phyloP scores from a whole-genome alignment of 2,329 filamentous ascomycete species.

The Mollisia scopiformis region DNA sequence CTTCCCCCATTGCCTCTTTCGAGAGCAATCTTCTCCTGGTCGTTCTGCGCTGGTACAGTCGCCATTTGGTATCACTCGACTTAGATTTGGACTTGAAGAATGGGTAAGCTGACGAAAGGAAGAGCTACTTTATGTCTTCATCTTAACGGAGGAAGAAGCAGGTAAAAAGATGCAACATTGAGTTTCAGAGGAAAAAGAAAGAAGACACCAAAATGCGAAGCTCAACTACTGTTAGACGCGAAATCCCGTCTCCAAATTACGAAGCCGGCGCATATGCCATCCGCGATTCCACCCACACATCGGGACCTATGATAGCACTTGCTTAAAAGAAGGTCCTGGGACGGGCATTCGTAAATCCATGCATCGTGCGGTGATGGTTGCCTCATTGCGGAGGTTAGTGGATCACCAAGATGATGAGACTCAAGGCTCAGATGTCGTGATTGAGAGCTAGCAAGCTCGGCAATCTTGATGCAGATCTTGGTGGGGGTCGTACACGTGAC shows the following conservation, averaged over 20 bases:
- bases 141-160: neutral
- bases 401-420: constrained; percentile 8
- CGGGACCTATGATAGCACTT: no score
- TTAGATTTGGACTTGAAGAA: neutral
- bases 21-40: neutral
- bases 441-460: neutral
- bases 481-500: neutral
- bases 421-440: constrained; percentile 6
- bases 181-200: no score
- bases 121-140: neutral
- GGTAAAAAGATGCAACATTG: no score
- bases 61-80: neutral
- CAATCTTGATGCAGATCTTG: neutral
- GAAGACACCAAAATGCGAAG: no score
- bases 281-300: no score
- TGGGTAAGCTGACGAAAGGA: neutral
- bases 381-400: neutral
- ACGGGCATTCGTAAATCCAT: no score
- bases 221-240: no score
- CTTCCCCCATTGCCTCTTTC: neutral
- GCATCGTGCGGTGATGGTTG: neutral
- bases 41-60: neutral
- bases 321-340: no score
- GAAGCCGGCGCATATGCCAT: no score
- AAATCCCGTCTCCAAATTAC: neutral